Base-by-base conservation (phyloP, 2,329 filamentous ascomycete genomes). In the Fusarium ambrosium region DNA sequence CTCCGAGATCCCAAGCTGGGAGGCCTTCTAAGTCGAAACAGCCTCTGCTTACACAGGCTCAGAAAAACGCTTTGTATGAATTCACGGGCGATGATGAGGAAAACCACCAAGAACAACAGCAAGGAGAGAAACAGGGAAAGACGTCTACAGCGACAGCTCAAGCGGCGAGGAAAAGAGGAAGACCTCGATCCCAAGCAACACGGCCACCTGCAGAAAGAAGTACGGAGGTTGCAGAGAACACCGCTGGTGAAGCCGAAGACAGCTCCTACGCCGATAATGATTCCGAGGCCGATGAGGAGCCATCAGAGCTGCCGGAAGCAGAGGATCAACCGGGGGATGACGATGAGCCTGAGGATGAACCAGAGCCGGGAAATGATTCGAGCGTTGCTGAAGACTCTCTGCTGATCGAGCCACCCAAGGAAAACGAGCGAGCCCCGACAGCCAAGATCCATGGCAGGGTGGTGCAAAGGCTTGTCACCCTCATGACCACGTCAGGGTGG, bases 301-400 rank as follows among this genome's bases (percentile, higher is more conserved):
- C n/a, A 18, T 22, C 14, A 39, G 55, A 59, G 13, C n/a, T 20
- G n/a, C 11, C 51, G 66, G 64, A 37, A 18, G 56, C 29, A 29
- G 48, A 68, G 37, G n/a, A 10, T 11, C 58, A 69, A 37, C 51
- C 60, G 7, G 9, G 58, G 20, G 27, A 53, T 53, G 48, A 32
- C 9, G 18, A 13, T n/a, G 24, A 29, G 10, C n/a, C 48, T 4
- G 48, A 32, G 24, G 18, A 53, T 53, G 48, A 53, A 18, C 16
- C 10, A 27, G 24, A 53, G 5, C 10, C 16, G 48, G 24, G 29
- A n/a, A 27, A 53, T 13, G 48, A 53, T 53, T 27, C 16, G 48
- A 32, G 16, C 24, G 32, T 34, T 13, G 11, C 14, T 10, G 37
- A 78, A 24, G 75, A 79, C 39, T 77, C 78, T 13, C 55, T 79